Evolutionary conservation across 139 green algal species (phyloP), one percentile per base, ranked within the genome.

Genomic region (Bryopsis sp.): DNA sequence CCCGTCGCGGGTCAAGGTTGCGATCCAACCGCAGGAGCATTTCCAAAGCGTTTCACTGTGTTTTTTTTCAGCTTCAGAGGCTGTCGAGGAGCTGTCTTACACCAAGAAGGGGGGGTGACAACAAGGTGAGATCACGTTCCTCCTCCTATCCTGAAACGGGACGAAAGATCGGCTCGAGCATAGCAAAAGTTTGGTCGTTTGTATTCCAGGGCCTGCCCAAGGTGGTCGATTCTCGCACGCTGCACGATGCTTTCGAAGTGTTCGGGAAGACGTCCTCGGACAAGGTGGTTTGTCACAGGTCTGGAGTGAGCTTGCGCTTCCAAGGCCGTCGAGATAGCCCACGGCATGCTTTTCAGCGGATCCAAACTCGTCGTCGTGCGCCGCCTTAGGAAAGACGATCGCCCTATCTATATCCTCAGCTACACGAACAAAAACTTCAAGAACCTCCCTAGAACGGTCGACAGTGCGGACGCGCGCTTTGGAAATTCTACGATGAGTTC

Each of bases 371-470:
- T 26, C 43, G 43, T 54, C 19, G 43, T 19, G 19, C 43, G 19
- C 43, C 19, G 19, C 43, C 11, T 19, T 19, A 54, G 19, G 15
- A 54, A 54, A 19, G 43, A 54, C 11, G 15, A 54, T 26, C 43
- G 43, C 15, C 15, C 15, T 26, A 19, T 11, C 19, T 19, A 26
- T 19, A 54, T 26, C 11, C n/a, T n/a, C n/a, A 19, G 43, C 43
- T 97, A 86, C 83, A 95, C 83, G 68, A 97, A 97, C 72, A 78
- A 96, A 43, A 96, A 88, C 68, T 81, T 97, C 39, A 97, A 97
- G 85, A 95, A 96, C 75, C 77, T 97, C 73, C 70, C 79, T 2
- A 66, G 83, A 19, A 72, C 79, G 7, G 57, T 86, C 1, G 78
- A 54, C 43, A 54, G 74, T n/a, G 86, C 95, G 22, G 82, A 92